Percentiles rank a stretch among this genome's conserved stretches.
Conservation (phyloP, 2,329 filamentous ascomycete species). For the Fusarium secorum region DNA sequence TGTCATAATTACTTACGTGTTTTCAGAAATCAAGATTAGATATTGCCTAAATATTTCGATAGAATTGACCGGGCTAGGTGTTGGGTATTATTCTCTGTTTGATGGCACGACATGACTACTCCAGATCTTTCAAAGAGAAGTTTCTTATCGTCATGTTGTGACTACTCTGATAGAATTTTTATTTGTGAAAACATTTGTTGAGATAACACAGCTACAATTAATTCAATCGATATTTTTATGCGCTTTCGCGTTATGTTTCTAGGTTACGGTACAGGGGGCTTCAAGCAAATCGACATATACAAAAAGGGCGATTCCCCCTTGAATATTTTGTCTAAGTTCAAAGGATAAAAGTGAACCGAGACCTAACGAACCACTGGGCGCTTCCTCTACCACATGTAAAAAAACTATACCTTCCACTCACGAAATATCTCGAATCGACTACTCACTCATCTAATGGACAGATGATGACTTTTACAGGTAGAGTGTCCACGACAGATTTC, state of each 20-base stretch:
- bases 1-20: no score
- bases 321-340: not conserved
- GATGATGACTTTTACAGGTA: not conserved
- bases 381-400: not conserved
- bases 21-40: not conserved
- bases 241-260: slow-evolving; percentile 33
- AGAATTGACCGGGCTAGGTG: no score
- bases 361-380: not conserved
- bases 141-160: not conserved
- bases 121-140: not conserved
- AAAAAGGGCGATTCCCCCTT: not conserved
- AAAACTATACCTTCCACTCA: not conserved
- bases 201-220: not conserved
- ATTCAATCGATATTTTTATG: not conserved
- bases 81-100: not conserved
- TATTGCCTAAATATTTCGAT: not conserved
- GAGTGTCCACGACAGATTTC: not conserved
- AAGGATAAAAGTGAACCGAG: not conserved
- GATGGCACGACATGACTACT: not conserved
- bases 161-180: not conserved
- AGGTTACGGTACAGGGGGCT: slow-evolving; percentile 26
- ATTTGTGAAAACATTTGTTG: not conserved
- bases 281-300: slow-evolving; percentile 3
- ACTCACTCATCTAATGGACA: not conserved
- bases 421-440: not conserved